Base-by-base conservation (phyloP, 2,329 filamentous ascomycete genomes). In the Talaromyces sp. region DNA sequence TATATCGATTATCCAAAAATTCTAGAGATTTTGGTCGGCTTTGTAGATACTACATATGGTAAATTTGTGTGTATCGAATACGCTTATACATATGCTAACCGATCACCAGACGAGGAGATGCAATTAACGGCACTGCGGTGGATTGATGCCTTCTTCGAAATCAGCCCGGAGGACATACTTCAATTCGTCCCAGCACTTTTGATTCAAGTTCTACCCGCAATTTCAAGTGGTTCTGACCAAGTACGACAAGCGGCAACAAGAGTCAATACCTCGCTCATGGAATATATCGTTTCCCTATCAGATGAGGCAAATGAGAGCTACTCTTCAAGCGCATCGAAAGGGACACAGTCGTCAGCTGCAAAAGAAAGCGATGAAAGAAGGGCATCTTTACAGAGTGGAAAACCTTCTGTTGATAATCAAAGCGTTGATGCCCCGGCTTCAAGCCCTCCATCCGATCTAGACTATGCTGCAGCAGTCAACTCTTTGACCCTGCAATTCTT, bases 121-220 rank as follows among this genome's bases (percentile, higher is more conserved):
- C 86, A 97, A 52, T 84, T 97, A 45, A 96, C 96, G 62, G 93
- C 93, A 3, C 83, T 99, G 33, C 87, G 92, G 68, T 99, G 95
- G 95, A 93, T 99, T 69, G 93, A 97, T 69, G 91, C 90, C 66
- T 97, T 99, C 75, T 90, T 99, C 70, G 93, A 98, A 68, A 98
- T 99, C 54, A 97, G 93, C 71, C 94, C 95, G 0, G 95, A 97
- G 74, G 95, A 99, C 73, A 96, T 99, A 3, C 84, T 99, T 49
- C 91, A 91, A 3, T 98, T 98, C 76, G 95, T 96, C 0, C 96
- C 96, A 25, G 91, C 92, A 70, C 89, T 99, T 35, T 81, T 99
- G 50, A 92, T 93, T 1, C 92, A 97, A 73, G 90, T 99, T 64
- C 85, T 99, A 33, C 96, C 95, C 17, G 93, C 93, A 33, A 92